phyloP scores from a whole-genome alignment of 2,329 filamentous ascomycete species.

The Diaporthe batatas region DNA sequence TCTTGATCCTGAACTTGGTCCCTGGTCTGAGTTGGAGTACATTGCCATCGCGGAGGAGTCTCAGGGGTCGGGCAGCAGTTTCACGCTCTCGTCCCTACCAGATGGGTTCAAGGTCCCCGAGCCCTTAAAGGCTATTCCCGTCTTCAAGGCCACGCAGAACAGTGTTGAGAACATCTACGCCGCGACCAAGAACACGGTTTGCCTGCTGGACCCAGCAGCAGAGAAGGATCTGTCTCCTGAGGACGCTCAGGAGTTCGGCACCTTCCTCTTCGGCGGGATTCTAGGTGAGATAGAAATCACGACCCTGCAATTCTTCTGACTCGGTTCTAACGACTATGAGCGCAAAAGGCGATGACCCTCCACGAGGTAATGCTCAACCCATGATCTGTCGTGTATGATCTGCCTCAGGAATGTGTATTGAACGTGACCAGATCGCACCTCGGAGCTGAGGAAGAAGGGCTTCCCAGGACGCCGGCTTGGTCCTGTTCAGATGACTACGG shows the following conservation, averaged over 20 bases:
- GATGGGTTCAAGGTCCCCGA: conserved; percentile 74
- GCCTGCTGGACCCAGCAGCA: conserved; percentile 89
- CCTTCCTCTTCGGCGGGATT: conserved; percentile 96
- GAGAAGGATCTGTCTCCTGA: conserved; percentile 84
- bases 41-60: conserved; percentile 87
- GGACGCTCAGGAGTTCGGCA: conserved; percentile 86
- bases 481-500: conserved; percentile 97
- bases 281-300: conserved; percentile 72
- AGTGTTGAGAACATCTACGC: conserved; percentile 89
- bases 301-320: background rate
- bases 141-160: conserved; percentile 78
- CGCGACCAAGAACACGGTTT: conserved; percentile 80
- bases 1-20: conserved; percentile 92
- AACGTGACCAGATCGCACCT: conserved; percentile 80
- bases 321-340: conserved; percentile 41
- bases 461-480: conserved; percentile 90
- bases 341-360: conserved; percentile 85
- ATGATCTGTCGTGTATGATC: too few species aligned
- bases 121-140: conserved; percentile 65
- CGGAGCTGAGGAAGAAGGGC: conserved; percentile 94
- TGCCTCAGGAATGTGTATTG: conserved; percentile 26
- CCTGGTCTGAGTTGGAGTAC: conserved; percentile 96
- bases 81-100: conserved; percentile 87
- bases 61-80: conserved; percentile 72
- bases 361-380: conserved; percentile 74